Evolutionary conservation across 331 rosid genomes (phyloP).

Genomic region (Quercus lobata): DNA sequence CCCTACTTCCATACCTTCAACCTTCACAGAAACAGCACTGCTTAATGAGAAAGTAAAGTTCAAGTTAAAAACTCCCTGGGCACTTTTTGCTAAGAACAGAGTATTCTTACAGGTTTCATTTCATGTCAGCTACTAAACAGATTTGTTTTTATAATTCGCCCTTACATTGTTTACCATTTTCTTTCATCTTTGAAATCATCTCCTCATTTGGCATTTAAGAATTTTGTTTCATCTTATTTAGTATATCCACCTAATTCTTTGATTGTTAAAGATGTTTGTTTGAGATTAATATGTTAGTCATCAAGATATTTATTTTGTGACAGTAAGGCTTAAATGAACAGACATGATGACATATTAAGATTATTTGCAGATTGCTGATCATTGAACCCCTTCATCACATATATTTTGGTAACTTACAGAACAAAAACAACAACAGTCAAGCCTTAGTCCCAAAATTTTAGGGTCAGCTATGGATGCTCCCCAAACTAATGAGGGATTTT

Average conservation of each 20-base stretch:
- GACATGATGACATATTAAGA: background rate
- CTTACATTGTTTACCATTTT: background rate
- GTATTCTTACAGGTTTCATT: background rate
- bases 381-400: background rate
- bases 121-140: conserved; percentile 1
- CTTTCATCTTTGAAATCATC: background rate
- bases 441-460: too few relatives aligned
- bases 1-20: conserved; percentile 65
- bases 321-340: too few relatives aligned
- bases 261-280: background rate
- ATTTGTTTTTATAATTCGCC: background rate
- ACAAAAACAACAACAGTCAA: too few relatives aligned
- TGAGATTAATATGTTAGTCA: too few relatives aligned
- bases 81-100: background rate
- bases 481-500: background rate
- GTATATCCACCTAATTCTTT: background rate
- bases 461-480: too few relatives aligned
- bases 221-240: background rate
- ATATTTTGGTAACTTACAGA: background rate
- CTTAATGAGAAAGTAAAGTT: conserved; percentile 8
- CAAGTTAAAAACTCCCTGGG: background rate
- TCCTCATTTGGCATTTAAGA: background rate
- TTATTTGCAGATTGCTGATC: background rate
- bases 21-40: conserved; percentile 49
- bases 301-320: too few relatives aligned